A percentile compares a stretch with the other conserved stretches of the same genome.
Conservation (phyloP, 345 rosid species). For the Arabis hirsuta region DNA sequence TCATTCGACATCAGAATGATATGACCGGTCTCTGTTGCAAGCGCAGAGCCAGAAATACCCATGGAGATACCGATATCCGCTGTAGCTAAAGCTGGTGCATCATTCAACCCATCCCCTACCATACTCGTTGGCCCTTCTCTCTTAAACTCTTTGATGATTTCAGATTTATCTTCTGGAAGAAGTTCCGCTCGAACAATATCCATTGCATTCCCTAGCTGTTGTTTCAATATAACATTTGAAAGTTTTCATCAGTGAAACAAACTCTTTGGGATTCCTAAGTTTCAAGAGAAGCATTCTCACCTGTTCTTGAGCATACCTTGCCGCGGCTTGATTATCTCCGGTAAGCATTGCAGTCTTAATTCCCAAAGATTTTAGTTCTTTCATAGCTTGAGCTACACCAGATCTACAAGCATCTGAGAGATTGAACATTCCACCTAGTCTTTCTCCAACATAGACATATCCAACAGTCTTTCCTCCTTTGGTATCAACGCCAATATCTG, state of each 20-base stretch:
- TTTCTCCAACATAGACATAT: slow-evolving; percentile 57
- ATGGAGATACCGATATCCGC: slow-evolving; percentile 90
- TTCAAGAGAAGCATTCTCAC: slow-evolving; percentile 41
- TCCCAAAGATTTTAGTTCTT: slow-evolving; percentile 57
- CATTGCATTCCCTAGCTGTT: slow-evolving; percentile 68
- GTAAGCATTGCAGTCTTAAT: slow-evolving; percentile 81
- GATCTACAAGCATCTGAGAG: slow-evolving; percentile 82
- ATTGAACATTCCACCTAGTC: slow-evolving; percentile 57
- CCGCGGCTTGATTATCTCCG: slow-evolving; percentile 74
- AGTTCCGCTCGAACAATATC: slow-evolving; percentile 72
- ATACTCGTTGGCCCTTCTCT: slow-evolving; percentile 64
- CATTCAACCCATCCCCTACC: slow-evolving; percentile 94
- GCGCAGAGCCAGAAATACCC: slow-evolving; percentile 93
- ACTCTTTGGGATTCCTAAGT: not conserved
- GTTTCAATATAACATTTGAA: slow-evolving; percentile 31
- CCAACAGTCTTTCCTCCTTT: slow-evolving; percentile 66
- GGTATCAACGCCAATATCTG: slow-evolving; percentile 40
- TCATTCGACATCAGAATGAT: slow-evolving; percentile 88
- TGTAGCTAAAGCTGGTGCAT: slow-evolving; percentile 93
- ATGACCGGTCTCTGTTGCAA: slow-evolving; percentile 82
- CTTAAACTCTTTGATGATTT: slow-evolving; percentile 56
- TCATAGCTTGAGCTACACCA: slow-evolving; percentile 68
- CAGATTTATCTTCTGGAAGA: slow-evolving; percentile 75
- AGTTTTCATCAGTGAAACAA: slow-evolving; percentile 18
- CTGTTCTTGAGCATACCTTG: slow-evolving; percentile 81